Evolutionary conservation across 148 eudicot genomes (phyloP), one percentile per base, ranked within the genome.

Genomic region (Drosera capensis): DNA sequence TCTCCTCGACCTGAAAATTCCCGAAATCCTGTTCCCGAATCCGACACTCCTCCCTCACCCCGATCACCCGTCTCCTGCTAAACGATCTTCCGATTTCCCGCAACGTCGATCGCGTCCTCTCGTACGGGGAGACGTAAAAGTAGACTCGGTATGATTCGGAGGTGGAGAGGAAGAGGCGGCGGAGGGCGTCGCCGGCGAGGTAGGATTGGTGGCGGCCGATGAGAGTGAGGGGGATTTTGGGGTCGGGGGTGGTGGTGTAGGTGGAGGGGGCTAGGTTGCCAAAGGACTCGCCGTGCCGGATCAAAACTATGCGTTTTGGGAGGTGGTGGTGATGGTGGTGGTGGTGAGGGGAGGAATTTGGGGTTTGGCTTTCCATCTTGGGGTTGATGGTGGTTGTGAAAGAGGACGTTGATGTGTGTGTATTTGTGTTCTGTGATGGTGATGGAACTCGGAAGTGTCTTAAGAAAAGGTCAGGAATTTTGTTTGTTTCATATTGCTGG

Each of bases 21-120:
- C 93, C 97, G 51, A 84, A 88, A 69, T 90, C 97, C 58, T 84
- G 94, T 25, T 90, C 97, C 2, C 97, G 23, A 13, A 90, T 48
- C 43, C 95, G 51, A 54, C 94, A 85, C 63, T 90, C 97, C 51
- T 90, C 97, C 20, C 95, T 56, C 5, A 73, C 95, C 0, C 94
- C 95, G 15, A 84, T 67, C 4, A 84, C 58, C 24, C 74, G 49
- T 6, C 49, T 45, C 47, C 54, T 73, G 1, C 79, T 58, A 17
- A 90, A 80, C 0, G 93, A 60, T 20, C 80, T 55, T 1, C 94
- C 94, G 36, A 90, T 69, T 63, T 78, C 93, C 0, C 82, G 66
- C 1, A 90, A 71, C 11, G 93, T 90, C 5, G 82, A 64, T 23
- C 87, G 51, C 0, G 95, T 64, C 20, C 97, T 67, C 21, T 60